Conservation (phyloP, 345 rosid species). For the Chamaenerion angustifolium region DNA sequence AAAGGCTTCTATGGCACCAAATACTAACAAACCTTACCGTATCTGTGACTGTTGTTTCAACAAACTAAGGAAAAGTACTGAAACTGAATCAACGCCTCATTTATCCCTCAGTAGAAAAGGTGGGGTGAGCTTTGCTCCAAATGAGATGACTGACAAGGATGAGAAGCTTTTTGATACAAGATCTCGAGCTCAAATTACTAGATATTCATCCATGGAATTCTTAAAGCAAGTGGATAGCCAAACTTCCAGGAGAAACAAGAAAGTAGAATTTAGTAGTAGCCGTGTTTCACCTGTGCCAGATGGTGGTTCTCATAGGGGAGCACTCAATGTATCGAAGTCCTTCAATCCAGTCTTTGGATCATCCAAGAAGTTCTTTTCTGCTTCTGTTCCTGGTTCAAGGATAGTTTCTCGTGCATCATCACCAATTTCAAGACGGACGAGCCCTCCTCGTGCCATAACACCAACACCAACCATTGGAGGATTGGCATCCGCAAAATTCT, state of each 20-base stretch:
- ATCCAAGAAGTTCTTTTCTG: slow-evolving; percentile 63
- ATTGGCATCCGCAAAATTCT: slow-evolving; percentile 35
- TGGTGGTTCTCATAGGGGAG: slow-evolving; percentile 38
- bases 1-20: slow-evolving; percentile 76
- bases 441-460: slow-evolving; percentile 64
- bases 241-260: slow-evolving; percentile 42
- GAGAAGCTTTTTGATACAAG: slow-evolving; percentile 31
- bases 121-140: slow-evolving; percentile 33
- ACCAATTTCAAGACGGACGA: slow-evolving; percentile 62
- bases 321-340: slow-evolving; percentile 31
- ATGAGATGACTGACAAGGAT: slow-evolving; percentile 27
- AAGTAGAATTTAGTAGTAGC: slow-evolving; percentile 35
- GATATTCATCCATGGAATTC: slow-evolving; percentile 43
- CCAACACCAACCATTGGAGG: slow-evolving; percentile 49
- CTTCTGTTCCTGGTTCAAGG: slow-evolving; percentile 72
- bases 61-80: slow-evolving; percentile 44
- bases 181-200: slow-evolving; percentile 35
- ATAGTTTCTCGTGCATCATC: slow-evolving; percentile 77
- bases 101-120: slow-evolving; percentile 45
- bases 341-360: slow-evolving; percentile 54
- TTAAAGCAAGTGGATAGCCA: slow-evolving; percentile 39
- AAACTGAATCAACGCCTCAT: slow-evolving; percentile 32
- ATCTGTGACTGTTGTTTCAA: slow-evolving; percentile 57
- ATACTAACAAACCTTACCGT: slow-evolving; percentile 54
- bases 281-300: slow-evolving; percentile 51